phyloP scores from a whole-genome alignment of 495 filamentous ascomycete genomes.

The Friedmanniomyces endolithicus region DNA sequence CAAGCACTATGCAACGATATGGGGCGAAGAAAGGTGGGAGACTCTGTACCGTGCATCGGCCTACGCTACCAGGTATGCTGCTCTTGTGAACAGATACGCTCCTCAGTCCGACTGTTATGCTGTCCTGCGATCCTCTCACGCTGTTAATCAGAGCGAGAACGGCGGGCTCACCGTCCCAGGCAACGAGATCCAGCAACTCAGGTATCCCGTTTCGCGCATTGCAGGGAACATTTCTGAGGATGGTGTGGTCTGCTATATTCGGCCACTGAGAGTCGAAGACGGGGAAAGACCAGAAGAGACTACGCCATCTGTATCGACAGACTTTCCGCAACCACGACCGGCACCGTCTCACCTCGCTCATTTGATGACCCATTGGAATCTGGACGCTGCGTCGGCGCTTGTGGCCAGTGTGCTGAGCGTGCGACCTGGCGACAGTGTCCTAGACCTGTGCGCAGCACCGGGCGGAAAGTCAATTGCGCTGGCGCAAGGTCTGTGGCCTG shows the following conservation, averaged over 20 bases:
- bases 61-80: constrained; percentile 3
- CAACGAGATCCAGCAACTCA: neutral
- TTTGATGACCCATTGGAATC: constrained; percentile 13
- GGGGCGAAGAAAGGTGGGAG: constrained; percentile 13
- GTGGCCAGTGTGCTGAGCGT: constrained; percentile 11
- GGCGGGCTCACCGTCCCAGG: neutral
- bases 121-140: no score
- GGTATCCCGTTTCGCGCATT: neutral
- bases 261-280: neutral
- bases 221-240: neutral
- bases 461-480: constrained; percentile 14
- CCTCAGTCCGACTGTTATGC: constrained; percentile 1
- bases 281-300: neutral
- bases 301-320: neutral
- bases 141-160: no score
- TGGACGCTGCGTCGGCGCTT: constrained; percentile 12
- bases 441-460: constrained; percentile 17
- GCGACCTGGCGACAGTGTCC: constrained; percentile 4
- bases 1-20: constrained; percentile 14
- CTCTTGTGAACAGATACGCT: constrained; percentile 12
- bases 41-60: constrained; percentile 13
- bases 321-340: constrained; percentile 3
- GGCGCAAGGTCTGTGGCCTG: constrained; percentile 6
- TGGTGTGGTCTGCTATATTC: neutral
- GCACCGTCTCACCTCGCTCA: neutral